These are phyloP conservation scores for Jatropha curcas DNA, from an alignment of 345 rosid species.

Conservation along the genomic window DNA sequence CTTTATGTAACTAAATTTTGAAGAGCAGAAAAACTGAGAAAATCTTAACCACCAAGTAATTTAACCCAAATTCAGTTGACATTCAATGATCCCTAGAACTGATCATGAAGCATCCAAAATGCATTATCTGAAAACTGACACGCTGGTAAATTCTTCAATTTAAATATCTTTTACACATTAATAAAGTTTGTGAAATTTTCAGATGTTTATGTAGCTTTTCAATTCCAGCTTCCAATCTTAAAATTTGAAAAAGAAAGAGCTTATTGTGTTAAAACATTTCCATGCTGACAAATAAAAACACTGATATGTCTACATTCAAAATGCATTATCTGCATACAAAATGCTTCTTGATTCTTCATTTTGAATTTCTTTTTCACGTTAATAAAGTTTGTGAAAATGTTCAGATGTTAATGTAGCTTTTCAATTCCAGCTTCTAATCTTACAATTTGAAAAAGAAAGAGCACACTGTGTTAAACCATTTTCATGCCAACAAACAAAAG, in stretches of 20 bases:
- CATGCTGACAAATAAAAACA: neutral
- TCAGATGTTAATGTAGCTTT: neutral
- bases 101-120: slow-evolving; percentile 2
- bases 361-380: neutral
- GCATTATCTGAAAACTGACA: neutral
- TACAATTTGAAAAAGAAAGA: neutral
- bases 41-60: neutral
- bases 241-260: neutral
- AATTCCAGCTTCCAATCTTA: neutral
- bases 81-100: slow-evolving; percentile 7
- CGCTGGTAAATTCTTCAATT: neutral
- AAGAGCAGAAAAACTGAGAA: slow-evolving; percentile 2
- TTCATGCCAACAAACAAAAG: no score
- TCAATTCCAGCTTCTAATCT: neutral
- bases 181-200: neutral
- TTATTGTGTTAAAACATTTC: neutral
- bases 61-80: neutral
- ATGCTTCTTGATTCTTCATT: neutral
- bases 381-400: neutral
- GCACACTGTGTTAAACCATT: neutral
- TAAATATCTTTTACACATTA: neutral
- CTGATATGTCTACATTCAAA: no score
- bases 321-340: neutral
- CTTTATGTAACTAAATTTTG: slow-evolving; percentile 16
- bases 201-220: neutral